Percentiles rank a stretch among this genome's conserved stretches.
phyloP scores from a whole-genome alignment of 805 yeast genomes.

The Suhomyces xylopsoci region DNA sequence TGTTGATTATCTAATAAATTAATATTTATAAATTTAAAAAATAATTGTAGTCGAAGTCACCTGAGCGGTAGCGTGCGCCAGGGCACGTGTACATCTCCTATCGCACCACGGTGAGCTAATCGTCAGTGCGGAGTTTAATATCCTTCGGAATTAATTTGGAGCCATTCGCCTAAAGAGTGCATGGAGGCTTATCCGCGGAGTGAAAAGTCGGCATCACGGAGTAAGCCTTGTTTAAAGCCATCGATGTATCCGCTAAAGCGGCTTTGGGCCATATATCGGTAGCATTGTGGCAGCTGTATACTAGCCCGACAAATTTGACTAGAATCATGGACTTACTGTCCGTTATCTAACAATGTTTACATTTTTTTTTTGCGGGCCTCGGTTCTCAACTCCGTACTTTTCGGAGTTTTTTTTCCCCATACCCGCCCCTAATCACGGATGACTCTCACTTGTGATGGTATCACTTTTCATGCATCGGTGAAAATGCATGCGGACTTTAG shows the following conservation, averaged over 20 bases:
- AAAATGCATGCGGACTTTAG: conserved; percentile 2
- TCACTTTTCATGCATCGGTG: background rate
- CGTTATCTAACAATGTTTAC: background rate
- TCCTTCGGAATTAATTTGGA: background rate
- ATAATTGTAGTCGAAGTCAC: background rate
- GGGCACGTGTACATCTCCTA: background rate
- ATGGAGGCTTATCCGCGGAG: background rate
- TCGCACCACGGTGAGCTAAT: background rate
- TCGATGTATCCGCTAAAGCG: background rate
- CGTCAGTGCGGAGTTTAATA: background rate
- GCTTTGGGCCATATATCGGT: background rate
- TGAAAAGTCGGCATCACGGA: background rate
- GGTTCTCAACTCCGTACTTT: background rate
- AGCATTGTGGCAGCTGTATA: background rate
- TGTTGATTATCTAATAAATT: conserved; percentile 2
- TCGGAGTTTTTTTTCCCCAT: conserved; percentile 4
- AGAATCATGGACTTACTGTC: background rate
- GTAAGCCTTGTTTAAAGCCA: background rate
- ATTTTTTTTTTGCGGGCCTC: background rate
- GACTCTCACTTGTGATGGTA: conserved; percentile 1
- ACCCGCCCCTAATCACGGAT: conserved; percentile 1
- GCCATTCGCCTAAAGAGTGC: background rate
- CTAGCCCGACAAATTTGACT: background rate
- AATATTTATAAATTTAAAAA: background rate
- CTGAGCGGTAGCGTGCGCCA: background rate